Conservation (phyloP, 2,329 filamentous ascomycete genomes). For the Neonectria punicea region DNA sequence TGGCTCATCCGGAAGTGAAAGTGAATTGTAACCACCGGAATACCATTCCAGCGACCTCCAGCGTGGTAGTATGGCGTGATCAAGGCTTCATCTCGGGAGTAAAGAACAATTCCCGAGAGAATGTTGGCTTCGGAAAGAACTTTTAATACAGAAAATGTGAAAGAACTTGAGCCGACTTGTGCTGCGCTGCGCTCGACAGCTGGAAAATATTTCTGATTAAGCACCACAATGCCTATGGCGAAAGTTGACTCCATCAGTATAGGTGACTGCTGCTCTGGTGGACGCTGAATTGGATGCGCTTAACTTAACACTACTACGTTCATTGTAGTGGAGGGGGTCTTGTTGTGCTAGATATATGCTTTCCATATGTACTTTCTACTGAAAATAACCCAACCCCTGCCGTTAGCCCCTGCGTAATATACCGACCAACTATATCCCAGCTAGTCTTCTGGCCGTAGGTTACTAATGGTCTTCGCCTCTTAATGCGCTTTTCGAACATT, state of each 20-base stretch:
- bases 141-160: conserved; percentile 7
- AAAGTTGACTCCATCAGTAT: conserved; percentile 9
- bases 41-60: conserved; percentile 6
- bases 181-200: conserved; percentile 5
- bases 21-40: conserved; percentile 4
- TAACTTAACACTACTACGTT: neutral
- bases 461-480: too few species aligned
- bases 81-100: conserved; percentile 2
- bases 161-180: conserved; percentile 15
- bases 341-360: conserved; percentile 5
- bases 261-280: conserved; percentile 3
- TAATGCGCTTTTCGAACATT: neutral
- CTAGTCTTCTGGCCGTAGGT: neutral
- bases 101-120: conserved; percentile 6
- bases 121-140: conserved; percentile 8
- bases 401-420: neutral
- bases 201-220: conserved; percentile 9
- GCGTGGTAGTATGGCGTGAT: conserved; percentile 2
- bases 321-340: conserved; percentile 3
- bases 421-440: neutral
- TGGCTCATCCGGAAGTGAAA: conserved; percentile 13
- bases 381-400: neutral
- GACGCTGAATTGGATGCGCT: neutral
- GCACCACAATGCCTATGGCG: conserved; percentile 10
- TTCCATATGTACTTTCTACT: neutral